Evolutionary conservation across 495 filamentous ascomycete genomes (phyloP), one percentile per base, ranked within the genome.

Genomic region (Daldinia concentrica): DNA sequence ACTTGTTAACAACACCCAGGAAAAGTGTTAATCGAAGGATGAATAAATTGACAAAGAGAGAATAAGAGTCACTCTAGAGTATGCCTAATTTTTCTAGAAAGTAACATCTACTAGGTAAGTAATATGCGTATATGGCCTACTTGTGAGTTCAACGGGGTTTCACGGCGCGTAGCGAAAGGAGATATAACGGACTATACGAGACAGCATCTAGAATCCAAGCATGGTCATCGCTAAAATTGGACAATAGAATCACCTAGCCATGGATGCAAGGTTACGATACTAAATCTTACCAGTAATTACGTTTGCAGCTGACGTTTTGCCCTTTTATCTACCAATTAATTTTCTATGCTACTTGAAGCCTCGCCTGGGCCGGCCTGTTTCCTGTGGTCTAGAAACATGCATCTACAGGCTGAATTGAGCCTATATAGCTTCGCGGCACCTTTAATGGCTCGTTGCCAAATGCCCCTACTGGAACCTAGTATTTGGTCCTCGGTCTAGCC

Each of bases 391-490:
- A 72, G 69, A 72, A 61, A 56, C 37, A 30, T 15, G 48, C 22
- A 34, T 58, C 22, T 60, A 59, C 55, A 57, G 64, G 69, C 50
- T 72, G 50, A 72, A 72, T 68, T 68, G 24, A 64, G 60, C 55
- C 64, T 68, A 72, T 68, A 68, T 72, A 39, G 58, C 34, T 50
- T 57, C 27, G 51, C 64, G 30, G 55, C 24, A 60, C 29, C 43
- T 17, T 54, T 22, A 22, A 32, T 48, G 59, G 17, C 22, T n/a
- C 55, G 56, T 62, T 63, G 58, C 59, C 56, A 11, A 43, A 72
- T 57, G 29, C 17, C 48, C 41, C 50, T 52, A 61, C 24, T 43
- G 19, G n/a, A 24, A 58, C 48, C 26, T 56, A 43, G 59, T 68
- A 61, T 64, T 27, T 68, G 60, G 60, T 64, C 54, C 56, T 61